These are phyloP conservation scores for Nothophoma quercina DNA, from an alignment of 2,329 filamentous ascomycete genomes.

Conservation along the genomic window DNA sequence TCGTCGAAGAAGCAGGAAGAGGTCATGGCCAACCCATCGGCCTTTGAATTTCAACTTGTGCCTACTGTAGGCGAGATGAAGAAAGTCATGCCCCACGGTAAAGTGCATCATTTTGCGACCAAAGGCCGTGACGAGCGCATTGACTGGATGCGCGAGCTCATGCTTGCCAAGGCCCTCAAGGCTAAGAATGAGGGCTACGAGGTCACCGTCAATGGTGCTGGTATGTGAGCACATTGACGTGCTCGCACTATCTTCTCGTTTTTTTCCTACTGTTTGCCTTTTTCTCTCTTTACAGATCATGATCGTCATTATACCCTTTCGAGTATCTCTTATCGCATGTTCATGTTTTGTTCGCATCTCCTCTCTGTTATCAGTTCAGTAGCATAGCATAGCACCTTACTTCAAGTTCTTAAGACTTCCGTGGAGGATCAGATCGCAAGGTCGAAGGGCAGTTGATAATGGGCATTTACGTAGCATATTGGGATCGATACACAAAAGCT, in stretches of 20 bases:
- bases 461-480: not conserved
- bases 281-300: conserved; percentile 24
- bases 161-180: conserved; percentile 86
- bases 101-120: conserved; percentile 94
- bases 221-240: conserved; percentile 27
- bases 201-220: conserved; percentile 75
- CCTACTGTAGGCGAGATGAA: conserved; percentile 59
- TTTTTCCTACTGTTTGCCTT: conserved; percentile 17
- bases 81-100: conserved; percentile 59
- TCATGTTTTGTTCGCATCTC: conserved; percentile 9
- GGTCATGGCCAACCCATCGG: conserved; percentile 63
- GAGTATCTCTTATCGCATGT: conserved; percentile 20
- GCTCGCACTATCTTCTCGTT: conserved; percentile 9
- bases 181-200: conserved; percentile 85
- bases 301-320: conserved; percentile 43
- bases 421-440: conserved; percentile 6
- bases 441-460: not conserved
- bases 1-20: conserved; percentile 59
- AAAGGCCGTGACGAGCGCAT: conserved; percentile 87
- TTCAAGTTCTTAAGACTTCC: conserved; percentile 4
- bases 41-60: conserved; percentile 86
- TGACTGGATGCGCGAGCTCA: conserved; percentile 95
- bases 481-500: conserved; percentile 14
- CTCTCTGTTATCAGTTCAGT: conserved; percentile 16
- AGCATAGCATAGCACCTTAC: conserved; percentile 1